Base-by-base conservation (phyloP, 495 filamentous ascomycete genomes). In the Lophium mytilinum region DNA sequence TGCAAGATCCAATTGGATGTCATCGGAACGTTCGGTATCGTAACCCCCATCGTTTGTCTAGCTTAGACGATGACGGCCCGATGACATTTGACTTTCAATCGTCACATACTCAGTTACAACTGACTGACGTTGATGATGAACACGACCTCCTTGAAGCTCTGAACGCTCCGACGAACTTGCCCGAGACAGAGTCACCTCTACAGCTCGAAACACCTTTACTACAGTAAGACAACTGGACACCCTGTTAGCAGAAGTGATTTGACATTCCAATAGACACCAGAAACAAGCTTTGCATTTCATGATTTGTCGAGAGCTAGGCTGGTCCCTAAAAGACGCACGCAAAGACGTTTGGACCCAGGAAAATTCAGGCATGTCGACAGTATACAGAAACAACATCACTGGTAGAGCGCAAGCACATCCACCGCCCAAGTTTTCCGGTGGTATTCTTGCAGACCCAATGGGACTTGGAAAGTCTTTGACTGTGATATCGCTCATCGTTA, bases 381-480 rank as follows among this genome's bases (percentile, higher is more conserved):
- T 30, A 7, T 61, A 52, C 41, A 56, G 40, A 18, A 61, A 61
- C 36, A 30, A 34, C 10, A 48, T 61, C 15, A 36, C 58, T 14
- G 24, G 47, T 30, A 18, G 12, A 30, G 34, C 41, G 18, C 53
- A 61, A 40, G 34, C 12, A n/a, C 24, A 43, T 8, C 15, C 37
- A 24, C 58, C 58, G 0, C 46, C 47, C 7, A 11, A 43, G 8
- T 61, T 46, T 33, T 33, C 18, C 60, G 91, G 91, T 33, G 90
- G 89, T 36, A 88, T 96, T 37, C 75, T 95, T 14, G 88, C 88
- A 24, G 90, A 96, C 67, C 89, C 95, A 57, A 95, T 96, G 91
- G 90, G 90, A 4, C 73, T 96, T 10, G 90, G 90, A n/a, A 96
- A 96, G 69, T 95, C 90, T 1, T 75, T 95, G 4, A 88, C 93